phyloP scores from a whole-genome alignment of 2,329 filamentous ascomycete genomes.

The Nemania serpens region DNA sequence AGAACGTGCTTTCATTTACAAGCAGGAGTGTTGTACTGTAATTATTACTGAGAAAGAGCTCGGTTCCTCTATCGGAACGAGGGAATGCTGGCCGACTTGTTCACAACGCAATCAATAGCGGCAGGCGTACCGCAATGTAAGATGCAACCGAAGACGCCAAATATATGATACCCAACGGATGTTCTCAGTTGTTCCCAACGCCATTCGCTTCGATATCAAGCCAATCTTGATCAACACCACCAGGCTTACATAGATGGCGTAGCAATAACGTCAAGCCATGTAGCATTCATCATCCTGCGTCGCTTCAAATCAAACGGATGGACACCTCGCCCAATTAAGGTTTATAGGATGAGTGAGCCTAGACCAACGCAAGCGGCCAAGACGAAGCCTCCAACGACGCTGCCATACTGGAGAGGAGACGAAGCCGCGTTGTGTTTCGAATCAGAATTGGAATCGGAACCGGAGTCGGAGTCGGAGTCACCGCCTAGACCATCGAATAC shows the following conservation, averaged over 20 bases:
- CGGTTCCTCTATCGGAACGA: background rate
- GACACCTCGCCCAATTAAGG: background rate
- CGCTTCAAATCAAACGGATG: background rate
- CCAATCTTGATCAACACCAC: background rate
- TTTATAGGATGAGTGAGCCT: constrained; percentile 27
- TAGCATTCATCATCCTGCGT: background rate
- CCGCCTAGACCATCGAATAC: constrained; percentile 46
- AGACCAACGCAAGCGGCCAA: constrained; percentile 23
- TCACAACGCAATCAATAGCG: constrained; percentile 1
- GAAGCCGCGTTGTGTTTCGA: constrained; percentile 19
- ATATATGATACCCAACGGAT: constrained; percentile 8
- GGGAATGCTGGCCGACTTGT: background rate
- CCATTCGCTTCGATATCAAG: constrained; percentile 21
- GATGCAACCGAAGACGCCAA: background rate
- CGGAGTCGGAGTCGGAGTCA: constrained; percentile 17
- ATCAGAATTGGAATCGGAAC: constrained; percentile 9
- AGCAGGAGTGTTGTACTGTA: constrained; percentile 10
- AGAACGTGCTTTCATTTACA: background rate
- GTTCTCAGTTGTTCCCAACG: constrained; percentile 20
- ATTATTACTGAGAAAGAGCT: constrained; percentile 20
- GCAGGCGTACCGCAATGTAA: constrained; percentile 1
- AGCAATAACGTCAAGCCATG: background rate
- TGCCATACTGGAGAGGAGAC: constrained; percentile 22
- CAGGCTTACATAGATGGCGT: background rate
- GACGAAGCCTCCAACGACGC: constrained; percentile 18